Base-by-base conservation (phyloP, 106 monocot genomes). In the Iris macrosiphon region DNA sequence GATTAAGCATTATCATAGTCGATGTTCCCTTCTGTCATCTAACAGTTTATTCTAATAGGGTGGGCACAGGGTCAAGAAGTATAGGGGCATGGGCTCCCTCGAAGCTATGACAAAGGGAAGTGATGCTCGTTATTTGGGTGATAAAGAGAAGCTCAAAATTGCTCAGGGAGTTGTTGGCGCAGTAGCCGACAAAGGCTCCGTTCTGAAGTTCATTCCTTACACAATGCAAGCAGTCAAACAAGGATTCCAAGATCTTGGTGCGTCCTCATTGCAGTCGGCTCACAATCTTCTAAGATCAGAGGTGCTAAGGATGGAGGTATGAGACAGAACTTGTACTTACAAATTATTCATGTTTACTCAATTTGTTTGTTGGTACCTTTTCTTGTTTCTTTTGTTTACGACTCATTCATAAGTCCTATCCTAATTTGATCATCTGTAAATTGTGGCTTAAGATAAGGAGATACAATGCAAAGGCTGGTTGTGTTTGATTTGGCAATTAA, bases 71-170 rank as follows among this genome's bases (percentile, higher is more conserved):
- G 76, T 85, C 1, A 95, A 89, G 46, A 85, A 89, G 59, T 89
- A 96, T 38, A 79, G 95, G 70, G 95, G 95, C 39, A 96, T 96
- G 95, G 95, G 95, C 49, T 96, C 89, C 22, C 82, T 96, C 9
- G 95, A 96, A 54, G 89, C 95, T 11, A 86, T 96, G 95, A 76
- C 72, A 20, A 82, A 89, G 65, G 85, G 95, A 7, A 96, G 89
- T 57, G 89, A 96, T 61, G 73, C 85, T 0, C 63, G 95, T 4
- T 96, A 96, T 33, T 61, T 89, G 7, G 95, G 89, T 18, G 95
- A 96, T 40, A 79, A 67, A 15, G 58, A 80, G 30, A 89, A 86
- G 69, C 47, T 96, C 48, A 96, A 89, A 51, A 76, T 96, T 41
- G 85, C 95, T 47, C 95, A 89, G 60, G 95, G 95, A 17, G 95